Evolutionary conservation across 2,329 filamentous ascomycete genomes (phyloP).

Genomic region (Ceratocystis eucalypticola): DNA sequence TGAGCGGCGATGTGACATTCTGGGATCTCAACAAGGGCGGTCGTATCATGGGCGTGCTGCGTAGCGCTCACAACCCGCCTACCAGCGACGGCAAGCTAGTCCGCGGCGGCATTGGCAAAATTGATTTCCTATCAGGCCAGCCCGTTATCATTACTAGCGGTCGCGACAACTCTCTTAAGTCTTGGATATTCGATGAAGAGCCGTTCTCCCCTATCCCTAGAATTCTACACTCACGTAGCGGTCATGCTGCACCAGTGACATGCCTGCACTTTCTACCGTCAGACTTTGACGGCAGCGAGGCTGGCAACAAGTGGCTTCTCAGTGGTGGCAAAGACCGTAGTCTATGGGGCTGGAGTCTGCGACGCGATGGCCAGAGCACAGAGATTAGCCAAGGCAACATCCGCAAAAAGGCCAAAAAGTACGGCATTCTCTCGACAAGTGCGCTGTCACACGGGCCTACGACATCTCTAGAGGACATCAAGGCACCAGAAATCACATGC

Average conservation of each 20-base stretch:
- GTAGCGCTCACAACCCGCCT: slow-evolving; percentile 75
- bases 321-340: slow-evolving; percentile 82
- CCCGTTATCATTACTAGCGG: slow-evolving; percentile 83
- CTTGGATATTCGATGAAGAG: slow-evolving; percentile 90
- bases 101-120: slow-evolving; percentile 66
- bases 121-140: slow-evolving; percentile 82
- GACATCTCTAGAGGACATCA: slow-evolving; percentile 58
- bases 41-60: slow-evolving; percentile 70
- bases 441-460: slow-evolving; percentile 46
- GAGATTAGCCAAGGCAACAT: slow-evolving; percentile 87
- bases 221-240: slow-evolving; percentile 71
- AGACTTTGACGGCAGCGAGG: slow-evolving; percentile 78
- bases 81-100: slow-evolving; percentile 40
- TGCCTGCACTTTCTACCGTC: slow-evolving; percentile 74
- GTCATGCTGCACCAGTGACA: slow-evolving; percentile 76
- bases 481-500: slow-evolving; percentile 81
- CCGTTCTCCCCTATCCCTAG: slow-evolving; percentile 80
- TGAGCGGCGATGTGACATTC: slow-evolving; percentile 78
- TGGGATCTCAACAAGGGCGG: slow-evolving; percentile 92
- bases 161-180: slow-evolving; percentile 82
- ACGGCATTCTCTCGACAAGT: slow-evolving; percentile 51
- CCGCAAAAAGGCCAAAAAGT: slow-evolving; percentile 78
- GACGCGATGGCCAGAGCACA: slow-evolving; percentile 82
- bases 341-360: slow-evolving; percentile 91
- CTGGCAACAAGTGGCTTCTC: slow-evolving; percentile 83